Conservation (phyloP, 2,329 filamentous ascomycete species). For the Seiridium unicorne region DNA sequence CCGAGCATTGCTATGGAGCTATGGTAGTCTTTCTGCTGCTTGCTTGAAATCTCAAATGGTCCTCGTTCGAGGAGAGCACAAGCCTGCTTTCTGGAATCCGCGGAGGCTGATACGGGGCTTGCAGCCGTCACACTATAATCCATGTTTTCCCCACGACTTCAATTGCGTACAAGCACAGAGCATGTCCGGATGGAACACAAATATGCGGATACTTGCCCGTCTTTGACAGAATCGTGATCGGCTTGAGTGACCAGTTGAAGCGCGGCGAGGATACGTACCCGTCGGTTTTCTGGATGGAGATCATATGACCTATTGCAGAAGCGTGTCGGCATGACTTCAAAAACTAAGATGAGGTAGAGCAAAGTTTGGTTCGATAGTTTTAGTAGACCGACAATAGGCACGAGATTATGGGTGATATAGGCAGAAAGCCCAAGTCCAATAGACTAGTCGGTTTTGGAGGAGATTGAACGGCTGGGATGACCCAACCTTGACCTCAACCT, state of each 20-base stretch:
- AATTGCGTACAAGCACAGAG: constrained; percentile 37
- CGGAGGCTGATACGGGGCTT: constrained; percentile 32
- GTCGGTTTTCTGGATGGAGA: constrained; percentile 7
- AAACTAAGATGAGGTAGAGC: constrained; percentile 12
- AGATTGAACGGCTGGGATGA: neutral
- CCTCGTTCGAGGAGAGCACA: constrained; percentile 25
- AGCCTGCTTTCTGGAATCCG: constrained; percentile 20
- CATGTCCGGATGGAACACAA: constrained; percentile 34
- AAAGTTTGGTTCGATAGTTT: constrained; percentile 9
- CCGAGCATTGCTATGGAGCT: constrained; percentile 22
- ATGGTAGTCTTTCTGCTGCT: constrained; percentile 10
- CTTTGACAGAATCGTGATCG: constrained; percentile 15
- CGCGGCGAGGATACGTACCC: neutral
- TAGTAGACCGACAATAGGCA: constrained; percentile 11
- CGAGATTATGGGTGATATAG: neutral
- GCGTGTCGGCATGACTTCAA: constrained; percentile 9
- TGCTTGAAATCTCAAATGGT: constrained; percentile 12
- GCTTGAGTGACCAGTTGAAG: constrained; percentile 4
- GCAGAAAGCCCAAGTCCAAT: no score
- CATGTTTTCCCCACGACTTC: constrained; percentile 36
- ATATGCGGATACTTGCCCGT: constrained; percentile 27
- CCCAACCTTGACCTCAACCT: neutral
- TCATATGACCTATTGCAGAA: constrained; percentile 13
- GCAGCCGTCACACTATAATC: constrained; percentile 37
- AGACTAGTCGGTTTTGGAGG: no score